A percentile compares a stretch with the other conserved stretches of the same genome.
phyloP scores from a whole-genome alignment of 164 flowering plant genomes.

The Annona squamosa region DNA sequence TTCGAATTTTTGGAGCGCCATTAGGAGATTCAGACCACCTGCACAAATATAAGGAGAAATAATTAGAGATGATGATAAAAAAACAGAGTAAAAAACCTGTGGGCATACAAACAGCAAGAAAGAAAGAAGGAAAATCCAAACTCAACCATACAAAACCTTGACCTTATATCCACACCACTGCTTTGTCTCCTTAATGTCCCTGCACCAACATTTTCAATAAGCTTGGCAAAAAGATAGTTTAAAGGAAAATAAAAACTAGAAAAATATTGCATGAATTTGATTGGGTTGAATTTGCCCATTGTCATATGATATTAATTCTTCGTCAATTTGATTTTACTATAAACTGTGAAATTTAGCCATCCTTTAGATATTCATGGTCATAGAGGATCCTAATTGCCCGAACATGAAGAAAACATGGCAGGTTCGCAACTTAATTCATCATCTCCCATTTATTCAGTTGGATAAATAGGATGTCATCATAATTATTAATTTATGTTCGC shows the following conservation, averaged over 20 bases:
- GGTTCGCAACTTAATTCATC: neutral
- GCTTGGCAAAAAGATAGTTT: neutral
- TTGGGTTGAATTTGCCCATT: too few relatives aligned
- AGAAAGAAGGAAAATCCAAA: neutral
- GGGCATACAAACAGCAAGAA: neutral
- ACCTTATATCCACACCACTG: constrained; percentile 61
- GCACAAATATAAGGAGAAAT: constrained; percentile 3
- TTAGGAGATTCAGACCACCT: constrained; percentile 42
- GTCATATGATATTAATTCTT: too few relatives aligned
- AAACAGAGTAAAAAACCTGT: neutral
- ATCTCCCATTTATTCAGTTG: too few relatives aligned
- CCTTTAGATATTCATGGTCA: too few relatives aligned
- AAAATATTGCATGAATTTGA: too few relatives aligned
- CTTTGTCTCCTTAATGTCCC: constrained; percentile 70
- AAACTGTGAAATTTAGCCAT: too few relatives aligned
- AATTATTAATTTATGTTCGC: too few relatives aligned
- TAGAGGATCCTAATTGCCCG: too few relatives aligned
- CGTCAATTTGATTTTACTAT: too few relatives aligned
- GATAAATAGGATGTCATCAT: too few relatives aligned
- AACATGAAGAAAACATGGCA: neutral
- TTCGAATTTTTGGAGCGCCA: constrained; percentile 52
- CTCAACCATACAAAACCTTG: constrained; percentile 35
- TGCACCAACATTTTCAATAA: constrained; percentile 21
- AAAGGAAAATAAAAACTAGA: neutral
- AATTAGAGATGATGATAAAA: too few relatives aligned